Percentiles rank a stretch among this genome's conserved stretches.
phyloP scores from a whole-genome alignment of 495 filamentous ascomycete genomes.

The Letharia lupina region DNA sequence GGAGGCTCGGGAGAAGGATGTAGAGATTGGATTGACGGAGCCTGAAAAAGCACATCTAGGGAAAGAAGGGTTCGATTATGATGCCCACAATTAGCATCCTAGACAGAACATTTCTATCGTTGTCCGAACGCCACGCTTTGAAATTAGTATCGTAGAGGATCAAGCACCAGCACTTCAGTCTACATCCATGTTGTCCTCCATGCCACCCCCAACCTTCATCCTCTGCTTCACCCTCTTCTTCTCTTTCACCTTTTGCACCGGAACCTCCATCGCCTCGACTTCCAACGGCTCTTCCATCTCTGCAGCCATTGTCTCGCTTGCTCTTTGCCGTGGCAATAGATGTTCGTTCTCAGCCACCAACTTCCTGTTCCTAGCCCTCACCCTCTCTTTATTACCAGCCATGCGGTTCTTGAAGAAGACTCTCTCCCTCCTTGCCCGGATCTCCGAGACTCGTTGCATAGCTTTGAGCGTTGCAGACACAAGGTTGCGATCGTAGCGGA shows the following conservation, averaged over 20 bases:
- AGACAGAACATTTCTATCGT: not conserved
- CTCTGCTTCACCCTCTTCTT: conserved; percentile 52
- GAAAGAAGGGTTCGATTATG: conserved; percentile 12
- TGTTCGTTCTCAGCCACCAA: conserved; percentile 88
- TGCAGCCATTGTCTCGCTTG: conserved; percentile 45
- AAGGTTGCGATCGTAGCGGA: conserved; percentile 89
- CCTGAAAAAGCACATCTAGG: conserved; percentile 25
- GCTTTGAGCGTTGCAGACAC: conserved; percentile 78
- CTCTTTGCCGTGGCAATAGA: conserved; percentile 59
- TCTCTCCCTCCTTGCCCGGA: conserved; percentile 71
- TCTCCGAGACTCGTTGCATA: conserved; percentile 86
- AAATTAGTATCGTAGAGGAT: not conserved
- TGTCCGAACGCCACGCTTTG: conserved; percentile 23
- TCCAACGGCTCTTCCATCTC: conserved; percentile 34
- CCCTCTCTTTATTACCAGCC: conserved; percentile 75
- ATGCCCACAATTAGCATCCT: not conserved
- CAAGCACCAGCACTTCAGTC: conserved; percentile 41
- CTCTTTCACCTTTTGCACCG: conserved; percentile 25
- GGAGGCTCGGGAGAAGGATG: conserved; percentile 20
- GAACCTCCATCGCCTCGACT: conserved; percentile 19
- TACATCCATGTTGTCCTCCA: conserved; percentile 62
- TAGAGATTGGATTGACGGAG: conserved; percentile 19
- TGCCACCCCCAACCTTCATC: conserved; percentile 57
- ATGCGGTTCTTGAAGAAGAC: conserved; percentile 88
- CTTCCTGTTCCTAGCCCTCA: conserved; percentile 68